Evolutionary conservation across 768 basidiomycete species (phyloP).

Genomic region (Phaeolepiota aurea): DNA sequence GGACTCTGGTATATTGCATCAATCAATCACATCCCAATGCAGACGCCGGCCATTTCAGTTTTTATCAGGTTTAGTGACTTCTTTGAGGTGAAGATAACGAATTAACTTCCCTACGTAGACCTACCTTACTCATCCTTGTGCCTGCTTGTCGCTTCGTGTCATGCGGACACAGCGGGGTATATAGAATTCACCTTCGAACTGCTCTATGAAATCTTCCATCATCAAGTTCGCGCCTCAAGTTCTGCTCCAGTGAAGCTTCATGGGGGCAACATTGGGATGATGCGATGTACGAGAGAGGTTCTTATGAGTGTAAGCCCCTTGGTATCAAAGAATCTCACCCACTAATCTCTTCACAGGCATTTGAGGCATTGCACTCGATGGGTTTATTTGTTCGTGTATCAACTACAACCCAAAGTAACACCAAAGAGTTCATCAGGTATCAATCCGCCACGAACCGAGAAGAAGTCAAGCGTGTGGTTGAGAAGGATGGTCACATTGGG

Average conservation of each 20-base stretch:
- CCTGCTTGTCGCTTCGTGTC: slow-evolving; percentile 78
- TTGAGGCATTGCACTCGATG: slow-evolving; percentile 54
- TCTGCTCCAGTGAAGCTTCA: slow-evolving; percentile 70
- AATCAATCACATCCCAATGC: slow-evolving; percentile 43
- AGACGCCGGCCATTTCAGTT: slow-evolving; percentile 43
- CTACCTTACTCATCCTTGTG: slow-evolving; percentile 75
- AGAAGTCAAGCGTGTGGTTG: slow-evolving; percentile 61
- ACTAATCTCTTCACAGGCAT: slow-evolving; percentile 44
- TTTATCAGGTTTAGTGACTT: slow-evolving; percentile 38
- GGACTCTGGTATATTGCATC: slow-evolving; percentile 30
- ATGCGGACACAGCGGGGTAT: slow-evolving; percentile 70
- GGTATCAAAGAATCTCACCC: not conserved
- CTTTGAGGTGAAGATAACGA: not conserved
- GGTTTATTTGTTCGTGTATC: slow-evolving; percentile 48
- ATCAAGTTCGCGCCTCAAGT: slow-evolving; percentile 63
- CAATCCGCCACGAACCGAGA: slow-evolving; percentile 55
- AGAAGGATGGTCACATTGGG: slow-evolving; percentile 56
- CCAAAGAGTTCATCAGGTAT: slow-evolving; percentile 71
- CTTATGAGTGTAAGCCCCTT: slow-evolving; percentile 56
- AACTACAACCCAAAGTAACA: slow-evolving; percentile 37
- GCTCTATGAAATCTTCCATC: slow-evolving; percentile 72
- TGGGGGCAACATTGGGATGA: slow-evolving; percentile 71
- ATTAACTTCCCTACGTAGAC: slow-evolving; percentile 26
- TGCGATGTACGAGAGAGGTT: slow-evolving; percentile 54
- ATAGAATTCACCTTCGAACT: slow-evolving; percentile 86